A percentile compares a stretch with the other conserved stretches of the same genome.
Evolutionary conservation across 352 stramenopile genomes (phyloP).

Genomic region (Phytopythium helicoides): DNA sequence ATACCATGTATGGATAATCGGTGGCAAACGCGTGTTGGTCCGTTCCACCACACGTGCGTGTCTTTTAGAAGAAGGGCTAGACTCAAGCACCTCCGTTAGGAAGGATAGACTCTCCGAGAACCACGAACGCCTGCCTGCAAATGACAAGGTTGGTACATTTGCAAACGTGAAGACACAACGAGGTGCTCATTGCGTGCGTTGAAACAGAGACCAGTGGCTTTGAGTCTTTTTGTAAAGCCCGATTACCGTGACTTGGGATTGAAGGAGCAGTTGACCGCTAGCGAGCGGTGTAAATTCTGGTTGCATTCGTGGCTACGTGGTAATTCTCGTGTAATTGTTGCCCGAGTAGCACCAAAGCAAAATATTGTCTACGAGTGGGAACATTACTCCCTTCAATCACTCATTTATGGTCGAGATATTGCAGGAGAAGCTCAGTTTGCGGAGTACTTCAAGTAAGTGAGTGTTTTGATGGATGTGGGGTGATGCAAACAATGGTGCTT

Average conservation of each 20-base stretch:
- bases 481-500: background rate
- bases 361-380: slow-evolving; percentile 37
- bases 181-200: no score
- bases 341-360: slow-evolving; percentile 33
- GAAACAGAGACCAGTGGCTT: slow-evolving; percentile 5
- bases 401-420: slow-evolving; percentile 27
- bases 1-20: slow-evolving; percentile 73
- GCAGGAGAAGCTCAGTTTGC: slow-evolving; percentile 2
- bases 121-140: no score
- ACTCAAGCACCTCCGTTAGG: no score
- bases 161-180: no score
- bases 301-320: slow-evolving; percentile 80
- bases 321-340: slow-evolving; percentile 47
- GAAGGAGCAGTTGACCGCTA: slow-evolving; percentile 55
- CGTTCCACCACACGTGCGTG: slow-evolving; percentile 38
- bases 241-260: slow-evolving; percentile 54
- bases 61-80: background rate
- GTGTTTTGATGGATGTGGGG: background rate
- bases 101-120: no score
- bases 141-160: no score
- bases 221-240: slow-evolving; percentile 73
- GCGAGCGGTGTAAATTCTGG: slow-evolving; percentile 64
- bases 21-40: slow-evolving; percentile 53
- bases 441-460: slow-evolving; percentile 61
- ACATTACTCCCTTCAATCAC: slow-evolving; percentile 38